Conservation (phyloP, 495 filamentous ascomycete genomes). For the Pyronema omphalodes region DNA sequence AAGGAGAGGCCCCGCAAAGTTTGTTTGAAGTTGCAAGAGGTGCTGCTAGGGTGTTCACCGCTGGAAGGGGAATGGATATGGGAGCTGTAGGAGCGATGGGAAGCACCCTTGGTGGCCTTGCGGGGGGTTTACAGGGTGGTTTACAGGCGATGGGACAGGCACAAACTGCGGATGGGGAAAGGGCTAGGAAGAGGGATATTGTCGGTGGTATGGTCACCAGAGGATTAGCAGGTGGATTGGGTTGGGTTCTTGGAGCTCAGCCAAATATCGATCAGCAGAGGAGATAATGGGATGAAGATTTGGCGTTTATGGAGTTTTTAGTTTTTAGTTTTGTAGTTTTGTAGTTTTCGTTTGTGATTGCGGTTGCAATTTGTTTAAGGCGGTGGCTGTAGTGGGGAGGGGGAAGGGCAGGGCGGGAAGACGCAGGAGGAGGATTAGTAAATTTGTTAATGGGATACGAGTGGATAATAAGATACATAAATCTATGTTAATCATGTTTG, state of each 20-base stretch:
- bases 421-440: too few species aligned
- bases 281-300: background rate
- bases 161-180: slow-evolving; percentile 20
- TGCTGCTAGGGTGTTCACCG: slow-evolving; percentile 46
- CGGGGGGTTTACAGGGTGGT: slow-evolving; percentile 19
- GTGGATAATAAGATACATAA: too few species aligned
- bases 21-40: slow-evolving; percentile 81
- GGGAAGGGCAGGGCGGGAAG: too few species aligned
- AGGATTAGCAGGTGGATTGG: slow-evolving; percentile 60
- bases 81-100: background rate
- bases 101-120: background rate
- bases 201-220: slow-evolving; percentile 55
- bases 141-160: slow-evolving; percentile 17
- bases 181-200: slow-evolving; percentile 56
- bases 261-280: slow-evolving; percentile 19
- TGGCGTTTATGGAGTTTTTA: too few species aligned
- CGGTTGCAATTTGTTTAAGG: too few species aligned
- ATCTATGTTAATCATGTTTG: too few species aligned
- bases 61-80: slow-evolving; percentile 9
- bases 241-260: slow-evolving; percentile 67
- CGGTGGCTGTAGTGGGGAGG: too few species aligned
- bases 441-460: too few species aligned
- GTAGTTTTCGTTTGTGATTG: too few species aligned
- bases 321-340: too few species aligned
- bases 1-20: slow-evolving; percentile 76